A percentile compares a stretch with the other conserved stretches of the same genome.
Conservation (phyloP, 345 rosid species). For the Tarenaya hassleriana region DNA sequence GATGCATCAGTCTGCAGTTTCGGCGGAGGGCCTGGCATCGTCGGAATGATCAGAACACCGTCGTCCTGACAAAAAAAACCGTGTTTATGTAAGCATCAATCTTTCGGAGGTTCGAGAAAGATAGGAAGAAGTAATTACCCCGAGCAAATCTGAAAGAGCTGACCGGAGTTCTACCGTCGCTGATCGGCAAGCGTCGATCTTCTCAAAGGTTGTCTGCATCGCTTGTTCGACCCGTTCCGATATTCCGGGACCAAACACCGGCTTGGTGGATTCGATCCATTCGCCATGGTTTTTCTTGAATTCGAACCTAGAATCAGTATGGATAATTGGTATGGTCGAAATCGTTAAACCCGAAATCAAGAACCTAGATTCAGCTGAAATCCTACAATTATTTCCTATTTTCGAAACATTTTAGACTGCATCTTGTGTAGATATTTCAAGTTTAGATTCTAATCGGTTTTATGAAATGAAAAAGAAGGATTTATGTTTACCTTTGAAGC, state of each 20-base stretch:
- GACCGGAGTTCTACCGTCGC: constrained; percentile 44
- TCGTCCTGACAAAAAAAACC: constrained; percentile 37
- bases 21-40: constrained; percentile 78
- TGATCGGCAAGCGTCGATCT: constrained; percentile 36
- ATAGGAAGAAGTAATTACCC: constrained; percentile 41
- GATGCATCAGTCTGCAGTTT: constrained; percentile 53
- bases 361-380: constrained; percentile 7
- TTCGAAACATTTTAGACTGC: not conserved
- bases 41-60: constrained; percentile 69
- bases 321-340: constrained; percentile 1
- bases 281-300: constrained; percentile 78
- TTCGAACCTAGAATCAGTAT: constrained; percentile 43
- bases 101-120: not conserved
- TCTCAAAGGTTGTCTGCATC: constrained; percentile 39
- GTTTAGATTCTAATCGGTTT: no score
- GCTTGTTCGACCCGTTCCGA: constrained; percentile 62
- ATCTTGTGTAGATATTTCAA: constrained; percentile 1
- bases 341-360: not conserved
- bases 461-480: not conserved
- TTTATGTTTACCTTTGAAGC: constrained; percentile 49
- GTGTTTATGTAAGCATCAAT: not conserved
- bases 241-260: constrained; percentile 67
- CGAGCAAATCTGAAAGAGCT: constrained; percentile 61
- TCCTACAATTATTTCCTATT: not conserved
- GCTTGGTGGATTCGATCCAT: constrained; percentile 62